Evolutionary conservation across 768 basidiomycete genomes (phyloP).

Genomic region (Neoboletus magnificus): DNA sequence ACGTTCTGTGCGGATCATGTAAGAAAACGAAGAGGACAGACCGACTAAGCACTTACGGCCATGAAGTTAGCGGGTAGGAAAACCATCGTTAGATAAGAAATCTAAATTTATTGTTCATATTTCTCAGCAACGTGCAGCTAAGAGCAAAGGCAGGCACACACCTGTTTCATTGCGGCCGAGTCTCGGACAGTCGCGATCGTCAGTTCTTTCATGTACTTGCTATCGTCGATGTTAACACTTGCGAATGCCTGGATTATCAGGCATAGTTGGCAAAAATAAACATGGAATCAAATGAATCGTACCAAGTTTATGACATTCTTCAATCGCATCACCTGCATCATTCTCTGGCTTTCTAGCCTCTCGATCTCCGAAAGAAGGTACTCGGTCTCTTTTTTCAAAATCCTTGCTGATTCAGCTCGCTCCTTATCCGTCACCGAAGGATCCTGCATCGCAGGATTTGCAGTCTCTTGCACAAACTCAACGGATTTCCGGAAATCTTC

Average conservation of each 20-base stretch:
- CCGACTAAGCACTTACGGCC: constrained; percentile 19
- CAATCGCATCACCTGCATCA: constrained; percentile 28
- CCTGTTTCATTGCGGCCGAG: constrained; percentile 40
- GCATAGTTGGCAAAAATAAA: background rate
- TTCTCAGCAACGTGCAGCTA: background rate
- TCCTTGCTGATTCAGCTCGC: constrained; percentile 21
- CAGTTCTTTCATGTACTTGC: constrained; percentile 47
- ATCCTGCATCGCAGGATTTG: constrained; percentile 46
- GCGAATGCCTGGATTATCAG: constrained; percentile 53
- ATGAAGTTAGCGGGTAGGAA: constrained; percentile 55
- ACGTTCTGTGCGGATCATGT: constrained; percentile 35
- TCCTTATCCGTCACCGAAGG: constrained; percentile 11
- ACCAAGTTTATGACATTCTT: constrained; percentile 36
- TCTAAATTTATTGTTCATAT: constrained; percentile 5
- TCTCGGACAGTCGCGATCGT: constrained; percentile 44
- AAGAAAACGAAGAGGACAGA: background rate
- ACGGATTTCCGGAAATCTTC: constrained; percentile 53
- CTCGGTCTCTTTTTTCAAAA: constrained; percentile 46
- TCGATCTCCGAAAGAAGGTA: constrained; percentile 50
- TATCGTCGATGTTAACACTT: constrained; percentile 56
- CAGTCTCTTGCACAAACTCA: constrained; percentile 45
- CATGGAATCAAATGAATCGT: background rate
- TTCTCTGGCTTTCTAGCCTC: constrained; percentile 39
- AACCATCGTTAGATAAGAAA: constrained; percentile 55
- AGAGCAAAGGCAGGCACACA: constrained; percentile 27